phyloP scores from a whole-genome alignment of 2,329 filamentous ascomycete species.

The Penicillium brevicompactum region DNA sequence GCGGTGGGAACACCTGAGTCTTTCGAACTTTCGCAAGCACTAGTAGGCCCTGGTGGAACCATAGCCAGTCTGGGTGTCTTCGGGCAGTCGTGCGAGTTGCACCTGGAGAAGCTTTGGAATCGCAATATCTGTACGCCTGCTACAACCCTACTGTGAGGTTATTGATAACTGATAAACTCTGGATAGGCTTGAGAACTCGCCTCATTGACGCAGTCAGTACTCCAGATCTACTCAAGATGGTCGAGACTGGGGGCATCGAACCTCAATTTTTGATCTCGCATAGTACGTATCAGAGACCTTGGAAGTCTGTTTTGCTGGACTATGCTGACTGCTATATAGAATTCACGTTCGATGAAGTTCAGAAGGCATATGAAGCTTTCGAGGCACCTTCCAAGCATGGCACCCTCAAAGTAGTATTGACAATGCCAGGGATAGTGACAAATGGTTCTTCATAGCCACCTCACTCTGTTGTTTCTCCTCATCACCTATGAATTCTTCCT shows the following conservation, averaged over 20 bases:
- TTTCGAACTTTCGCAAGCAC: slow-evolving; percentile 53
- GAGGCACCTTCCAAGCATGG: slow-evolving; percentile 44
- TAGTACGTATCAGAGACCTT: not conserved
- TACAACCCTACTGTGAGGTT: not conserved
- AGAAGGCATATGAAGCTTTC: slow-evolving; percentile 50
- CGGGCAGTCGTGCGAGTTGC: slow-evolving; percentile 51
- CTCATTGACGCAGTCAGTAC: not conserved
- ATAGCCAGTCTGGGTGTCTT: slow-evolving; percentile 60
- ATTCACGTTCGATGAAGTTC: slow-evolving; percentile 48
- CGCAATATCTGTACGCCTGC: slow-evolving; percentile 49
- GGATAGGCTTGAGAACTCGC: not conserved
- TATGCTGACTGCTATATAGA: slow-evolving; percentile 22
- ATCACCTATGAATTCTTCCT: no score
- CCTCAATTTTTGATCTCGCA: slow-evolving; percentile 16
- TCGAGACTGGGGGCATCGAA: slow-evolving; percentile 1
- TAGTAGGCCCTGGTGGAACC: slow-evolving; percentile 54
- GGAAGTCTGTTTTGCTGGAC: not conserved
- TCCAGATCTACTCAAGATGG: not conserved
- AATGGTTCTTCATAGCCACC: not conserved
- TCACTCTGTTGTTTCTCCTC: no score
- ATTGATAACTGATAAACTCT: not conserved
- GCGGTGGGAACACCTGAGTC: slow-evolving; percentile 56
- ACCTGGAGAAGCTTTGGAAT: slow-evolving; percentile 55
- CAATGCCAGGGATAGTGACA: not conserved
- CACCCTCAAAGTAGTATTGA: slow-evolving; percentile 49